phyloP scores from a whole-genome alignment of 2,329 filamentous ascomycete species.

The Cladosporium oxysporum region DNA sequence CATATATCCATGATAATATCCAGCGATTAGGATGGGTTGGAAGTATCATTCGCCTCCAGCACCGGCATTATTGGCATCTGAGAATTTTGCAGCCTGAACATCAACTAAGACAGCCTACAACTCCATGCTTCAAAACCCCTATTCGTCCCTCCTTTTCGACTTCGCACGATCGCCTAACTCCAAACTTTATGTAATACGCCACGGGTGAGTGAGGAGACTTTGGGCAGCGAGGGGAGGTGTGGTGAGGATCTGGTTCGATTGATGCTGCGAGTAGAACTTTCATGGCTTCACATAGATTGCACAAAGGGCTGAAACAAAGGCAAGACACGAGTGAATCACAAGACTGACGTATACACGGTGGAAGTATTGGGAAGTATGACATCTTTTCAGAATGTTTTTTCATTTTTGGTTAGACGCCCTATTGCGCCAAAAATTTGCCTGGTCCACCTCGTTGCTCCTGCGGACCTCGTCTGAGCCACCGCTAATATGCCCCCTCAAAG shows the following conservation, averaged over 20 bases:
- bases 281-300: too few species aligned
- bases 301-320: neutral
- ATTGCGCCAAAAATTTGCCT: neutral
- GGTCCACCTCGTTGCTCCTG: neutral
- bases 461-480: neutral
- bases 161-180: too few species aligned
- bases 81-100: neutral
- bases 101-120: neutral
- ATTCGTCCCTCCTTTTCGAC: neutral
- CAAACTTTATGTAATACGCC: conserved; percentile 8
- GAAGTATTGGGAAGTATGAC: neutral
- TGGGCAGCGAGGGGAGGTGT: conserved; percentile 34
- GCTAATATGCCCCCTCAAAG: neutral
- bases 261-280: neutral
- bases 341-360: neutral
- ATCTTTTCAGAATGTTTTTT: neutral
- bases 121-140: neutral
- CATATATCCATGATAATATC: too few species aligned
- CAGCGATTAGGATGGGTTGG: too few species aligned
- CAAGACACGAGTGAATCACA: neutral
- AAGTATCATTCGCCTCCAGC: too few species aligned
- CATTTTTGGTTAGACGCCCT: neutral
- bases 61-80: neutral
- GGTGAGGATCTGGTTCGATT: neutral
- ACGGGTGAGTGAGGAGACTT: conserved; percentile 4